Conservation (phyloP, 345 rosid species). For the Arabis hirsuta region DNA sequence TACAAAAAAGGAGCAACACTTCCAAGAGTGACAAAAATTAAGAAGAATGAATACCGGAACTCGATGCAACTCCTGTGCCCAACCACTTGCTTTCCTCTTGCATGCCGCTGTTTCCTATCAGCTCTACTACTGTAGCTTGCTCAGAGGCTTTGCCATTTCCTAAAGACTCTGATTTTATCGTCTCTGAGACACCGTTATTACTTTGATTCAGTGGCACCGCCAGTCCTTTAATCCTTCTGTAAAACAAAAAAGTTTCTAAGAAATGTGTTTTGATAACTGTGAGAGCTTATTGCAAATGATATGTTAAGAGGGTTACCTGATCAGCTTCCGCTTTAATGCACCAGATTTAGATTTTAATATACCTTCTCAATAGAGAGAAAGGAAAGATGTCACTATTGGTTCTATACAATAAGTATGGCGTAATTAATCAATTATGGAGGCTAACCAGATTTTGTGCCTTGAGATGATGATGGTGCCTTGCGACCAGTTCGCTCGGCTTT, state of each 20-base stretch:
- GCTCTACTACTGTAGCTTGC: slow-evolving; percentile 21
- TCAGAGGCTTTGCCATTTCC: slow-evolving; percentile 50
- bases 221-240: slow-evolving; percentile 59
- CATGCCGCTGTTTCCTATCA: slow-evolving; percentile 40
- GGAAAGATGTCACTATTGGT: slow-evolving; percentile 26
- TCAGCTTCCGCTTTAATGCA: slow-evolving; percentile 64
- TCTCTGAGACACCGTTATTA: slow-evolving; percentile 34
- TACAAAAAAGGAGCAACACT: not conserved
- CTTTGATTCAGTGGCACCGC: slow-evolving; percentile 24
- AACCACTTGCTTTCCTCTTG: slow-evolving; percentile 48
- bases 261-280: slow-evolving; percentile 2
- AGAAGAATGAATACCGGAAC: slow-evolving; percentile 36
- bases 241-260: slow-evolving; percentile 12
- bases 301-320: slow-evolving; percentile 54
- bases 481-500: slow-evolving; percentile 86
- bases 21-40: not conserved
- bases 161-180: slow-evolving; percentile 57
- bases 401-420: not conserved
- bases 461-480: slow-evolving; percentile 53
- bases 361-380: slow-evolving; percentile 46
- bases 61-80: slow-evolving; percentile 33
- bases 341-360: slow-evolving; percentile 63
- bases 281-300: slow-evolving; percentile 13
- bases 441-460: slow-evolving; percentile 63
- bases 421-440: not conserved